Conservation (phyloP, 1,139 yeast genomes). For the Suhomyces yuchorum region DNA sequence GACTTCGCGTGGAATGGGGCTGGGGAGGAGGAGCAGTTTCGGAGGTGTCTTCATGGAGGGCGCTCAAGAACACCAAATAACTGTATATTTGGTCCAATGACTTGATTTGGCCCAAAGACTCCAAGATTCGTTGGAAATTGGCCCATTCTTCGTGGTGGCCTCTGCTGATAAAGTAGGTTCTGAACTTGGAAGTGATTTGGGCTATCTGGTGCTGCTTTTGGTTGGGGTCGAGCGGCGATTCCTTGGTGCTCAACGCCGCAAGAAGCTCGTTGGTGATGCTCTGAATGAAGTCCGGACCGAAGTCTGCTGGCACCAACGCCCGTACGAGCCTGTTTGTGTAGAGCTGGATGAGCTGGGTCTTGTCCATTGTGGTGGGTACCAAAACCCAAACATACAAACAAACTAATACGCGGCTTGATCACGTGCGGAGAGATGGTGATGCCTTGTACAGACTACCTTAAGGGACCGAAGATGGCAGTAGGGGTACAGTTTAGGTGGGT, state of each 20-base stretch:
- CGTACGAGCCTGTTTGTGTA: slow-evolving; percentile 42
- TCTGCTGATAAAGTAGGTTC: slow-evolving; percentile 29
- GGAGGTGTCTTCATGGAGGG: slow-evolving; percentile 4
- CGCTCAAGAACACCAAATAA: slow-evolving; percentile 39
- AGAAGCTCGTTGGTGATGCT: slow-evolving; percentile 36
- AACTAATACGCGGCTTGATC: slow-evolving; percentile 4
- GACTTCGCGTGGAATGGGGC: background rate
- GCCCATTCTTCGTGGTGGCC: slow-evolving; percentile 34
- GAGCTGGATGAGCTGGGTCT: slow-evolving; percentile 36
- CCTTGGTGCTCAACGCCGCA: slow-evolving; percentile 18
- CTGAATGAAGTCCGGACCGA: slow-evolving; percentile 42
- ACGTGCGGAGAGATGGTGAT: background rate
- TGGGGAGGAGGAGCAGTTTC: background rate
- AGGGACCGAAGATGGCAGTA: too few species aligned
- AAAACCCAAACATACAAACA: slow-evolving; percentile 5
- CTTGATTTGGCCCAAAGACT: slow-evolving; percentile 31
- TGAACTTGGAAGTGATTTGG: slow-evolving; percentile 27
- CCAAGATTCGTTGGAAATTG: slow-evolving; percentile 34
- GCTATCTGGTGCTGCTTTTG: slow-evolving; percentile 20
- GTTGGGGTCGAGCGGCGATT: slow-evolving; percentile 9
- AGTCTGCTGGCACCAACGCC: slow-evolving; percentile 41
- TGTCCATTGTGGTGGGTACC: slow-evolving; percentile 25
- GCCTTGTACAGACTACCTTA: too few species aligned
- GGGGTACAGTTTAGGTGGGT: too few species aligned
- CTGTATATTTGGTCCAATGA: slow-evolving; percentile 38